Evolutionary conservation across 495 filamentous ascomycete genomes (phyloP).

Genomic region (Penicillium pancosmium): DNA sequence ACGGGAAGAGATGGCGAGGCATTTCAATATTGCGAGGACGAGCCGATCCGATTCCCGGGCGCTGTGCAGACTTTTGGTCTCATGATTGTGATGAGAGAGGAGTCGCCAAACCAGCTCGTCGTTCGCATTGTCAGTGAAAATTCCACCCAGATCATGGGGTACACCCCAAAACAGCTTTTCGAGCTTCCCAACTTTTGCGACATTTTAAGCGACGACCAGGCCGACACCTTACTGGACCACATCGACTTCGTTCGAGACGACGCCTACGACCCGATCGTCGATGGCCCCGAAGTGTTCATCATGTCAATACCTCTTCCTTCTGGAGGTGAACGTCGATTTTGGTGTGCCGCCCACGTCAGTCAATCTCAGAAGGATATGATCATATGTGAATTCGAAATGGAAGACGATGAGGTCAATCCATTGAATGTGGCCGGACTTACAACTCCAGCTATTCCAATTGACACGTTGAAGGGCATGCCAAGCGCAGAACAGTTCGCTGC

Average conservation of each 20-base stretch:
- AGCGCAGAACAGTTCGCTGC: slow-evolving; percentile 72
- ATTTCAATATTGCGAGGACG: slow-evolving; percentile 86
- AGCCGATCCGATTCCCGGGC: slow-evolving; percentile 89
- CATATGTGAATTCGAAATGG: slow-evolving; percentile 91
- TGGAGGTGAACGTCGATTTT: slow-evolving; percentile 64
- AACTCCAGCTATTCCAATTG: slow-evolving; percentile 63
- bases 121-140: slow-evolving; percentile 90
- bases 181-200: slow-evolving; percentile 73
- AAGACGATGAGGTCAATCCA: slow-evolving; percentile 77
- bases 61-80: slow-evolving; percentile 87
- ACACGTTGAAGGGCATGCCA: slow-evolving; percentile 71
- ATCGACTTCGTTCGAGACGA: slow-evolving; percentile 85
- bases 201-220: slow-evolving; percentile 80
- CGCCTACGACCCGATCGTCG: slow-evolving; percentile 62
- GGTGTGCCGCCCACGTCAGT: slow-evolving; percentile 86
- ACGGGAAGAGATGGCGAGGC: slow-evolving; percentile 72
- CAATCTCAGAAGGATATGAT: slow-evolving; percentile 66
- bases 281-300: slow-evolving; percentile 87
- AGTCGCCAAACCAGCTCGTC: slow-evolving; percentile 63
- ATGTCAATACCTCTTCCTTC: slow-evolving; percentile 63
- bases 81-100: slow-evolving; percentile 75
- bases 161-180: slow-evolving; percentile 78
- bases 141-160: slow-evolving; percentile 73
- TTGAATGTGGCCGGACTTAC: slow-evolving; percentile 59
- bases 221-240: slow-evolving; percentile 81